Base-by-base conservation (phyloP, 2,329 filamentous ascomycete genomes). In the Metarhizium guizhouense region DNA sequence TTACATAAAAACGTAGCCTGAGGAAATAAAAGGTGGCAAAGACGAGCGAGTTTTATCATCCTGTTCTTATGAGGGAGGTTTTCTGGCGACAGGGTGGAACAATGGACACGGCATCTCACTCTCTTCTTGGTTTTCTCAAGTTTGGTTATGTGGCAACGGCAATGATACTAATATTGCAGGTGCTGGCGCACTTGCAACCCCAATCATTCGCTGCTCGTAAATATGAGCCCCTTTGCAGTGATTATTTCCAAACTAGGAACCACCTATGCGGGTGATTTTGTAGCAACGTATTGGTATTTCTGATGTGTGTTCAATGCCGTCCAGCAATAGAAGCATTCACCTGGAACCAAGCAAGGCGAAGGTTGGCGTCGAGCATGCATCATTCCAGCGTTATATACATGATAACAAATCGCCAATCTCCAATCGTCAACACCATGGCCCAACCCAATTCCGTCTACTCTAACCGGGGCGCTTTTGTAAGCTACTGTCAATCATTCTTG, bases 341-440 rank as follows among this genome's bases (percentile, higher is more conserved):
- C 14, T 40, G 38, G 5, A 14, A 13, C 11, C 13, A 16, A 40
- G 14, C 38, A 40, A 40, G 10, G 20, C 6, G 11, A 20, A 20
- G 16, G 6, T 45, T 20, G 42, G 18, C 42, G 56, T 55, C 49
- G n/a, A 57, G 49, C 43, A 56, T 51, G 51, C 49, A 18, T 61
- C 55, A 51, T 57, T 58, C 32, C 47, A 43, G 53, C 55, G 55
- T 59, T 56, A 58, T 57, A 25, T 54, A 60, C 51, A 57, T 58
- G 54, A 42, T 53, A 40, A 51, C 30, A 30, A 30, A 29, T 16
- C 18, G 32, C 52, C 40, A 51, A 47, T 6, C 20, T 47, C 36
- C 29, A 34, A n/a, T 29, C 55, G 50, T 20, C 32, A 14, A 20
- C 43, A 30, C 14, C 25, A 29, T 30, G 45, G 30, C 25, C 13